phyloP scores from a whole-genome alignment of 176 grass and related monocot genomes.

The bread wheat (Triticum aestivum) region DNA sequence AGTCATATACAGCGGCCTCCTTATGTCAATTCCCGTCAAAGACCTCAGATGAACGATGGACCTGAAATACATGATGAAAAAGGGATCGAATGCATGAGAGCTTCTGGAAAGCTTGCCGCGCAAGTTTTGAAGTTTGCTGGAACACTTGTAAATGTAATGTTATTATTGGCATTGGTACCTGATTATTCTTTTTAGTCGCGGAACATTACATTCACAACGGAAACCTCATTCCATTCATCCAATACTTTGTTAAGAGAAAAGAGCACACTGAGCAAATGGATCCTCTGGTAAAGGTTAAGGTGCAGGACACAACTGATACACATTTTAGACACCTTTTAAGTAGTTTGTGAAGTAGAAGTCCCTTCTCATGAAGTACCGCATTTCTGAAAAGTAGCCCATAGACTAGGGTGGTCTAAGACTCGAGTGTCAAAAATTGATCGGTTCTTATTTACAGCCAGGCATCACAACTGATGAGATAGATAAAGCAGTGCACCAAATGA shows the following conservation, averaged over 20 bases:
- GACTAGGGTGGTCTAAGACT: conserved; percentile 2
- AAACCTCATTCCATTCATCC: background rate
- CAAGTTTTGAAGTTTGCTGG: conserved; percentile 90
- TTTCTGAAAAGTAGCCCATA: background rate
- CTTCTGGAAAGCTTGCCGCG: conserved; percentile 84
- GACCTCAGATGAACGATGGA: conserved; percentile 52
- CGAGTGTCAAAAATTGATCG: conserved; percentile 29
- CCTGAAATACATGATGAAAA: conserved; percentile 83
- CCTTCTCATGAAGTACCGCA: conserved; percentile 6
- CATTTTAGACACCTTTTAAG: background rate
- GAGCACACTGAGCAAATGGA: background rate
- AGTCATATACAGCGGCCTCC: conserved; percentile 76
- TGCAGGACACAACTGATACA: background rate
- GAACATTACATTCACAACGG: conserved; percentile 5
- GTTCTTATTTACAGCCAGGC: conserved; percentile 80
- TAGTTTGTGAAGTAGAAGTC: conserved; percentile 6
- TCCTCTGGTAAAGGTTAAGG: conserved; percentile 8
- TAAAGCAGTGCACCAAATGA: conserved; percentile 92
- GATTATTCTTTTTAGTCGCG: conserved; percentile 15
- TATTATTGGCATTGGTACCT: conserved; percentile 19
- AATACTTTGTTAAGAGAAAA: background rate
- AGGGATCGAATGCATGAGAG: conserved; percentile 88
- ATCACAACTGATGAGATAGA: conserved; percentile 95
- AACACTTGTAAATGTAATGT: conserved; percentile 82
- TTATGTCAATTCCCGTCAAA: conserved; percentile 63